phyloP scores from a whole-genome alignment of 2,329 filamentous ascomycete genomes.

The Penicillium sp. region DNA sequence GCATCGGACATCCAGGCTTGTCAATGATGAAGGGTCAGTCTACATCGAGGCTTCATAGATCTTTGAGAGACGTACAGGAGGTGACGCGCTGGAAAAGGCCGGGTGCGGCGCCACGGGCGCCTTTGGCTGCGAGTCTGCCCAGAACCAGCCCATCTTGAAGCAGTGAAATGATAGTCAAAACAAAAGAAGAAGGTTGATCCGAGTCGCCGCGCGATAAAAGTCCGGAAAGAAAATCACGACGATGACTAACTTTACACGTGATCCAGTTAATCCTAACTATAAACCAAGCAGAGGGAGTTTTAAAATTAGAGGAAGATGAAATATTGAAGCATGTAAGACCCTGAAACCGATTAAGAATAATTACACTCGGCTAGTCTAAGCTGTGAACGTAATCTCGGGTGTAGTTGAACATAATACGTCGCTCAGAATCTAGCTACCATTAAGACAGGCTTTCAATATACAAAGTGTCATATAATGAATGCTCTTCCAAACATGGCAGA shows the following conservation, averaged over 20 bases:
- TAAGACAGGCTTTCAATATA: background rate
- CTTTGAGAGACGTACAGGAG: constrained; percentile 47
- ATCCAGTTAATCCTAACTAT: background rate
- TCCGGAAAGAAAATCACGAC: constrained; percentile 12
- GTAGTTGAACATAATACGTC: background rate
- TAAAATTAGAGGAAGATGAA: background rate
- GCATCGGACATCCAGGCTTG: constrained; percentile 69
- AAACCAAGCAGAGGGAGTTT: background rate
- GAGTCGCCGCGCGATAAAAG: constrained; percentile 18
- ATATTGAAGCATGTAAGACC: background rate
- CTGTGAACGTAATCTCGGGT: background rate
- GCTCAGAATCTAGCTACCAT: background rate
- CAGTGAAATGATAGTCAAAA: constrained; percentile 1
- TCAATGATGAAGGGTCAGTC: constrained; percentile 21
- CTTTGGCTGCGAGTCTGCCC: constrained; percentile 53
- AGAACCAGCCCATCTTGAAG: constrained; percentile 63
- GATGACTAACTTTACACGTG: constrained; percentile 12
- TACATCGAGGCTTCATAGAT: background rate
- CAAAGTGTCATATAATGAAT: background rate
- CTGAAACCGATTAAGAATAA: background rate
- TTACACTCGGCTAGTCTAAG: background rate
- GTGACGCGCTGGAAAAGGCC: constrained; percentile 46
- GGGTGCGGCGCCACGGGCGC: constrained; percentile 44
- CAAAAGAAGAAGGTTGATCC: constrained; percentile 1
- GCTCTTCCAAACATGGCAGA: background rate